Percentiles rank a stretch among this genome's conserved stretches.
These are phyloP conservation scores for Ceratocystis eucalypticola DNA, from an alignment of 2,329 filamentous ascomycete genomes.

Conservation along the genomic window DNA sequence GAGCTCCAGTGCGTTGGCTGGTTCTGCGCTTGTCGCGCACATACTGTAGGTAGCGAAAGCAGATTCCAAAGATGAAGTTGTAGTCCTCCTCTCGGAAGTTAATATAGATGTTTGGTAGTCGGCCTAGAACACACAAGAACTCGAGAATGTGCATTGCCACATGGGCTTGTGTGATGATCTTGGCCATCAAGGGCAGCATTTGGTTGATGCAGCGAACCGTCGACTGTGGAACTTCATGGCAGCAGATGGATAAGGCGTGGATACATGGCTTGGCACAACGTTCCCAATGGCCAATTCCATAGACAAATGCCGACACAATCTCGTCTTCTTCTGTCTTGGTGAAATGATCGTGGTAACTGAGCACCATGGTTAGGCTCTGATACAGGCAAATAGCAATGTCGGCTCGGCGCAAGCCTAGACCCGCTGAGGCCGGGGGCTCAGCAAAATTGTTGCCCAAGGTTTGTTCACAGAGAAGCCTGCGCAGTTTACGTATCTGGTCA, in stretches of 20 bases:
- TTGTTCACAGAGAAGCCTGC: slow-evolving; percentile 68
- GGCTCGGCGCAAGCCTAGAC: slow-evolving; percentile 69
- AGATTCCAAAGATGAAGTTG: slow-evolving; percentile 87
- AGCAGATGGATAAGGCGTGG: slow-evolving; percentile 86
- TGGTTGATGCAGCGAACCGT: slow-evolving; percentile 74
- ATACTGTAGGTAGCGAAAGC: slow-evolving; percentile 83
- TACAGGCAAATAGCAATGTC: slow-evolving; percentile 84
- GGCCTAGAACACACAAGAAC: slow-evolving; percentile 79
- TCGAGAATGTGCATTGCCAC: slow-evolving; percentile 92
- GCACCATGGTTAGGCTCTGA: slow-evolving; percentile 70
- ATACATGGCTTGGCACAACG: slow-evolving; percentile 85
- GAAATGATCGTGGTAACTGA: slow-evolving; percentile 82
- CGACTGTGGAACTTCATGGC: slow-evolving; percentile 80
- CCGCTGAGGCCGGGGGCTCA: slow-evolving; percentile 53
- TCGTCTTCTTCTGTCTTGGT: slow-evolving; percentile 78
- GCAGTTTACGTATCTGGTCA: slow-evolving; percentile 60
- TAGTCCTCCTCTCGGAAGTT: slow-evolving; percentile 89
- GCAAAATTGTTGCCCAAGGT: slow-evolving; percentile 63
- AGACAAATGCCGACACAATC: slow-evolving; percentile 71
- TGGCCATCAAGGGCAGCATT: slow-evolving; percentile 84
- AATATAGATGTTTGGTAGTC: slow-evolving; percentile 69
- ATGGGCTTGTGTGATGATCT: slow-evolving; percentile 85
- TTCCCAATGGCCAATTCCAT: slow-evolving; percentile 72
- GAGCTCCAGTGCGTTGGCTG: slow-evolving; percentile 30
- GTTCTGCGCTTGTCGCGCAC: slow-evolving; percentile 53